Evolutionary conservation across 257 asterid species (phyloP), one percentile per base, ranked within the genome.

Genomic region (Forsythia suspensa): DNA sequence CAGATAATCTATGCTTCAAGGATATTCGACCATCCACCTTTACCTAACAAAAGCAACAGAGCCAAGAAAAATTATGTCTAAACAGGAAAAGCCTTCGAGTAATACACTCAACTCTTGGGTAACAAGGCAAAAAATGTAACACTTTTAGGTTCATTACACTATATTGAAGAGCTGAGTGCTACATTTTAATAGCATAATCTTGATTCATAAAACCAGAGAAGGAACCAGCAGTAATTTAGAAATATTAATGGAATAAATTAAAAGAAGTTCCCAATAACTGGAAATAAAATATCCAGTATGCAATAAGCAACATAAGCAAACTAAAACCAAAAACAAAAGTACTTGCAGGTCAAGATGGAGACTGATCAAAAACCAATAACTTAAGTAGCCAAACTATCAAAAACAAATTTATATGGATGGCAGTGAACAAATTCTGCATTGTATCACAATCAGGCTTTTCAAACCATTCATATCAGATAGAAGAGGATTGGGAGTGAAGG

Each of bases 1-100:
- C 77, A 48, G 21, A 37, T 67, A 82, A 82, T 69, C 43, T 73
- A 41, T 77, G 76, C 63, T 77, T 77, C 67, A 67, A 39, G 10
- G 16, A 43, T 21, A 82, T 34, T 48, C 6, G 73, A 41, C 75
- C 78, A 73, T 73, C 67, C 18, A 16, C 66, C 52, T 68, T 48
- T 15, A 82, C 85, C 82, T 82, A 66, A 21, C 44, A 29, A 69
- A 69, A 69, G 73, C 20, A 69, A 39, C 4, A 16, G 13, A 39
- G 0, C 18, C 9, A 55, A 15, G 10, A 6, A 55, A 55, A n/a
- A n/a, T 55, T n/a, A 55, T n/a, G 21, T 55, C 65, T 55, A 55
- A 55, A 55, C 65, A 55, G 65, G 65, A 18, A 18, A 55, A 55
- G 65, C 65, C 9, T 18, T 55, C 8, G 5, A n/a, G 65, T 6